These are phyloP conservation scores for Teratosphaeria gauchensis DNA, from an alignment of 2,329 filamentous ascomycete species.

Conservation along the genomic window DNA sequence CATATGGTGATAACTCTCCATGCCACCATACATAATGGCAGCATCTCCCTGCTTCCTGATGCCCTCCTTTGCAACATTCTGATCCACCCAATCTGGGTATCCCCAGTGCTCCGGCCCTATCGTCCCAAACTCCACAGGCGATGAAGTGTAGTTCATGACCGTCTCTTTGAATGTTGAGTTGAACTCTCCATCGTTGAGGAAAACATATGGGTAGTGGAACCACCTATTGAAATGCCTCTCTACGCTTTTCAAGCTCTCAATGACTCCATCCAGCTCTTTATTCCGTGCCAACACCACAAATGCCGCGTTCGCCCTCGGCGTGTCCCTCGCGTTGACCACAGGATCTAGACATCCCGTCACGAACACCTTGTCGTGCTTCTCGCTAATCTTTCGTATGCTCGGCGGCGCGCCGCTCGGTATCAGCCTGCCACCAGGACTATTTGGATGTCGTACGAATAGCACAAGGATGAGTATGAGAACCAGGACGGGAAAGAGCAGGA, in stretches of 20 bases:
- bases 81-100: slow-evolving; percentile 91
- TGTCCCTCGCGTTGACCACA: slow-evolving; percentile 46
- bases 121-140: slow-evolving; percentile 82
- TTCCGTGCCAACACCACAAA: slow-evolving; percentile 94
- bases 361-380: slow-evolving; percentile 95
- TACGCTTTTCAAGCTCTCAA: slow-evolving; percentile 95
- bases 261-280: slow-evolving; percentile 89
- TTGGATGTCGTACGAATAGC: slow-evolving; percentile 80
- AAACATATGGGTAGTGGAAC: slow-evolving; percentile 98
- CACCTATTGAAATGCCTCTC: slow-evolving; percentile 98
- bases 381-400: slow-evolving; percentile 83
- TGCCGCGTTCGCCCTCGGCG: slow-evolving; percentile 80
- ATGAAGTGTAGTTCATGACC: slow-evolving; percentile 82
- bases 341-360: slow-evolving; percentile 75
- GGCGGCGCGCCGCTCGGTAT: slow-evolving; percentile 84
- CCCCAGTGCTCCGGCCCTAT: slow-evolving; percentile 90
- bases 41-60: slow-evolving; percentile 94
- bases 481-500: slow-evolving; percentile 84
- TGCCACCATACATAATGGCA: slow-evolving; percentile 97
- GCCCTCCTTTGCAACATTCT: slow-evolving; percentile 86
- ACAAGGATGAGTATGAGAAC: slow-evolving; percentile 85
- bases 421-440: slow-evolving; percentile 68
- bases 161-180: slow-evolving; percentile 86
- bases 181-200: slow-evolving; percentile 96
- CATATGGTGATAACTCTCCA: slow-evolving; percentile 99